These are phyloP conservation scores for Lodderomyces metapsilosis DNA, from an alignment of 1,139 yeast genomes.

Conservation along the genomic window DNA sequence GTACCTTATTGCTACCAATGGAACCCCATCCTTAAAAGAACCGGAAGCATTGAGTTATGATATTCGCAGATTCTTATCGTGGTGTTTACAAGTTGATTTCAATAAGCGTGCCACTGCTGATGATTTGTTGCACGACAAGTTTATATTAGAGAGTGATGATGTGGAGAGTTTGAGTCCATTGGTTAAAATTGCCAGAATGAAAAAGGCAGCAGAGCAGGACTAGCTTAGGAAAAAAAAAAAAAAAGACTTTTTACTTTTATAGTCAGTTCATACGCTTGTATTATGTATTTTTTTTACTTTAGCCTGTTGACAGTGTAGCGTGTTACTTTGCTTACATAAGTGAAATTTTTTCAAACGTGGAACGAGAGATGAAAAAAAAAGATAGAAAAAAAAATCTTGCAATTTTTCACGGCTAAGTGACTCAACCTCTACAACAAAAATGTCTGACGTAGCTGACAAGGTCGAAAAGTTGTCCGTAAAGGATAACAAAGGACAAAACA, in stretches of 20 bases:
- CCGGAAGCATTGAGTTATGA: conserved; percentile 73
- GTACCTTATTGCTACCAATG: conserved; percentile 91
- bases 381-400: conserved; percentile 1
- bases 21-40: conserved; percentile 90
- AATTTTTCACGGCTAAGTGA: neutral
- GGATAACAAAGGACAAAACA: conserved; percentile 4
- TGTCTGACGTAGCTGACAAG: conserved; percentile 9
- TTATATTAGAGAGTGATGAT: conserved; percentile 70
- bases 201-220: conserved; percentile 2
- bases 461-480: conserved; percentile 7
- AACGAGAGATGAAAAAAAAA: neutral
- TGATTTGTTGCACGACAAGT: conserved; percentile 69
- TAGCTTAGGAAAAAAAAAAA: too few relatives aligned
- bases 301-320: neutral
- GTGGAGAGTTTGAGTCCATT: conserved; percentile 79
- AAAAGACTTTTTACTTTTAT: neutral
- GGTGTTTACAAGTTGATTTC: conserved; percentile 83
- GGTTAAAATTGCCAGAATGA: conserved; percentile 45
- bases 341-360: neutral
- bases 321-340: neutral
- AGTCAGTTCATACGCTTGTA: conserved; percentile 2
- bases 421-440: neutral
- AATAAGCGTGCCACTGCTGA: conserved; percentile 81
- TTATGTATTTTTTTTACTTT: neutral
- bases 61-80: conserved; percentile 66